Evolutionary conservation across 805 yeast species (phyloP).

Genomic region (Ogataea pignaliae): DNA sequence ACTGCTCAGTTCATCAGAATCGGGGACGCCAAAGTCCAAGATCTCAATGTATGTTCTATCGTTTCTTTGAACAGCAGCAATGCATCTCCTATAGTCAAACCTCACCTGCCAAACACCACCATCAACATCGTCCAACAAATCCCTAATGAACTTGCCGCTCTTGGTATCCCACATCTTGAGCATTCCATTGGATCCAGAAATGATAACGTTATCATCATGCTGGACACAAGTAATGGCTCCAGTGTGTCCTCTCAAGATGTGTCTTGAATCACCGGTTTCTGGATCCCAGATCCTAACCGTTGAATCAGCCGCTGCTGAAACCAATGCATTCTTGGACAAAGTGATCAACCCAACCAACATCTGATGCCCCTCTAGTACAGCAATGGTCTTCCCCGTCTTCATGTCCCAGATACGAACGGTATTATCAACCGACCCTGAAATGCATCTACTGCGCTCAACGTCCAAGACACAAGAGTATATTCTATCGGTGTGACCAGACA

Average conservation of each 20-base stretch:
- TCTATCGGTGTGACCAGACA: constrained; percentile 80
- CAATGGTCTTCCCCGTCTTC: constrained; percentile 62
- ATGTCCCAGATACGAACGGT: constrained; percentile 89
- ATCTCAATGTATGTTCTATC: constrained; percentile 77
- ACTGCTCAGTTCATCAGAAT: constrained; percentile 7
- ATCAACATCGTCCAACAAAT: constrained; percentile 65
- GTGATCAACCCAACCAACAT: constrained; percentile 86
- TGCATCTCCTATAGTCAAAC: constrained; percentile 77
- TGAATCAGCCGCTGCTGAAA: constrained; percentile 95
- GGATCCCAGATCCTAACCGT: constrained; percentile 94
- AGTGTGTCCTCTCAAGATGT: constrained; percentile 74
- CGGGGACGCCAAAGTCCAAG: constrained; percentile 60
- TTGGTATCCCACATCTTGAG: constrained; percentile 83
- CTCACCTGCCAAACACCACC: constrained; percentile 95
- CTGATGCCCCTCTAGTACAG: constrained; percentile 80
- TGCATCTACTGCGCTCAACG: constrained; percentile 68
- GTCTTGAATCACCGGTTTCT: constrained; percentile 57
- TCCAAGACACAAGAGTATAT: constrained; percentile 89
- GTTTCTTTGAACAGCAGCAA: constrained; percentile 79
- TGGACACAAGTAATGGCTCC: constrained; percentile 92
- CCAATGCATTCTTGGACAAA: constrained; percentile 68
- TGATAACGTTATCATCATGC: constrained; percentile 76
- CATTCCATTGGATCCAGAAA: constrained; percentile 86
- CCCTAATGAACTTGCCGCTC: constrained; percentile 71
- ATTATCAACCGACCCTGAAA: constrained; percentile 88